A percentile compares a stretch with the other conserved stretches of the same genome.
These are phyloP conservation scores for Ustilago lituana DNA, from an alignment of 1,284 basidiomycete species.

Conservation along the genomic window DNA sequence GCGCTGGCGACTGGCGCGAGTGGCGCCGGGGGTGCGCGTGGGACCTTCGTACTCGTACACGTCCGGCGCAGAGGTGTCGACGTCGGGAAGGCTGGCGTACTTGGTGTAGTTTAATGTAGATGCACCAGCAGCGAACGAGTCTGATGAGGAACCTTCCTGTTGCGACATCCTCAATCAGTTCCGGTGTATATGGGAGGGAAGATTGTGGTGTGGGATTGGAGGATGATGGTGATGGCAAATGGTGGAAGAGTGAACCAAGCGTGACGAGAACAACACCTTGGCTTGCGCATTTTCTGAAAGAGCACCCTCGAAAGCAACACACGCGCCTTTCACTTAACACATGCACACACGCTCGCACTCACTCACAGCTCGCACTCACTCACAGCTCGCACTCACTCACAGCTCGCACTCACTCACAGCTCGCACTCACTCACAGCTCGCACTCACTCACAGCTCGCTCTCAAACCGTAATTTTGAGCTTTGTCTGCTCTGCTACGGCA, in stretches of 20 bases:
- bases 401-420: too few species aligned
- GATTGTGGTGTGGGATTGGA: background rate
- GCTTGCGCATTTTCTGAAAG: background rate
- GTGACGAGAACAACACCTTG: slow-evolving; percentile 32
- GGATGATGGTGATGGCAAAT: slow-evolving; percentile 3
- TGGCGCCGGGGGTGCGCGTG: slow-evolving; percentile 2
- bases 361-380: too few species aligned
- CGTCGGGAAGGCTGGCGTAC: slow-evolving; percentile 44
- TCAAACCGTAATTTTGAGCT: too few species aligned
- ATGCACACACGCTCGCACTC: too few species aligned
- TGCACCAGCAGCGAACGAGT: background rate
- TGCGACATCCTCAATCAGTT: too few species aligned
- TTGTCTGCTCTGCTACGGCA: background rate
- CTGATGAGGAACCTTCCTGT: slow-evolving; percentile 4
- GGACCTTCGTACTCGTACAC: slow-evolving; percentile 33
- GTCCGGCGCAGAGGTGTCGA: slow-evolving; percentile 39
- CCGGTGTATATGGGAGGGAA: too few species aligned
- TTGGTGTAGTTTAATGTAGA: slow-evolving; percentile 24
- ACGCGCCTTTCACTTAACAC: background rate
- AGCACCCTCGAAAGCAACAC: slow-evolving; percentile 6
- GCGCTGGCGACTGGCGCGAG: slow-evolving; percentile 1
- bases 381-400: too few species aligned
- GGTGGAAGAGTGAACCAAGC: background rate
- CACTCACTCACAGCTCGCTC: too few species aligned
- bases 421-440: too few species aligned